Percentiles rank a stretch among this genome's conserved stretches.
phyloP scores from a whole-genome alignment of 441 rosid species.

The Caryocar brasiliense region DNA sequence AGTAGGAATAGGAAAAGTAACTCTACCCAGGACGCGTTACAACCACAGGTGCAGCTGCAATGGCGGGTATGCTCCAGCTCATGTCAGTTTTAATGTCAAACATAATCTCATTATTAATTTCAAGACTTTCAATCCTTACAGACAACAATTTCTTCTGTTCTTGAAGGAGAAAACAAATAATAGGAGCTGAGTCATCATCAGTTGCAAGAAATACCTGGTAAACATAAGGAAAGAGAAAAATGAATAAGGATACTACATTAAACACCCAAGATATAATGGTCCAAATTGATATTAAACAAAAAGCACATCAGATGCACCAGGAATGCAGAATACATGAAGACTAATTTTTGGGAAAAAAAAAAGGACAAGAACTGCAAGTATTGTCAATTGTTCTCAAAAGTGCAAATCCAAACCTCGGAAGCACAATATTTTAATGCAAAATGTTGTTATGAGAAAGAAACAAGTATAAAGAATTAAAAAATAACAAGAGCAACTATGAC shows the following conservation, averaged over 20 bases:
- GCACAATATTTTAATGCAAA: no score
- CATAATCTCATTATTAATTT: slow-evolving; percentile 64
- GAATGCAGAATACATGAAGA: not conserved
- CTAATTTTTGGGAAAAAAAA: no score
- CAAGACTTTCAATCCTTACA: slow-evolving; percentile 76
- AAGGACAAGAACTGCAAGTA: no score
- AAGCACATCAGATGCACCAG: not conserved
- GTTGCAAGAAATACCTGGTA: slow-evolving; percentile 85
- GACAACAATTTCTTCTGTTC: slow-evolving; percentile 88
- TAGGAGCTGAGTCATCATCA: slow-evolving; percentile 69
- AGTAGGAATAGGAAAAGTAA: slow-evolving; percentile 4
- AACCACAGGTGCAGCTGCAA: slow-evolving; percentile 79
- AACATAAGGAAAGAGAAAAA: slow-evolving; percentile 4
- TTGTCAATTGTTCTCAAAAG: no score
- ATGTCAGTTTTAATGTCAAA: slow-evolving; percentile 78
- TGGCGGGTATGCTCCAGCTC: slow-evolving; percentile 89
- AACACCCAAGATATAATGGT: not conserved
- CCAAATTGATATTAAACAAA: slow-evolving; percentile 1
- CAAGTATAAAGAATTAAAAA: no score
- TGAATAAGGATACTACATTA: not conserved
- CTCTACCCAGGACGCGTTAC: slow-evolving; percentile 80
- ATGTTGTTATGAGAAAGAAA: no score
- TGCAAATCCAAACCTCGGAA: no score
- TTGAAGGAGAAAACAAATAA: slow-evolving; percentile 78
- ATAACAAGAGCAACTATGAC: no score